Evolutionary conservation across 2,329 filamentous ascomycete genomes (phyloP).

Genomic region (Talaromyces sp.): DNA sequence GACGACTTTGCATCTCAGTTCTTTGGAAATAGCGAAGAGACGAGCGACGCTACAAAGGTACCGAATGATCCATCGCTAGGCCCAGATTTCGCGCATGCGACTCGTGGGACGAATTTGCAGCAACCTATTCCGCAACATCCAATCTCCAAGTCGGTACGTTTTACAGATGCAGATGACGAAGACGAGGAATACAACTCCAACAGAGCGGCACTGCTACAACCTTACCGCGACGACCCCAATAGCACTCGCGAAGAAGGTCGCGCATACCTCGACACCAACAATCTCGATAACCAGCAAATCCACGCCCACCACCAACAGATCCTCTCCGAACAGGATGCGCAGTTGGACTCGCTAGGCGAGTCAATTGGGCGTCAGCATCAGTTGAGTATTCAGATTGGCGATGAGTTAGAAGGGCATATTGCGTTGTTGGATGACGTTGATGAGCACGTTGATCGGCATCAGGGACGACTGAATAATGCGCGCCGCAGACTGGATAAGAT

Average conservation of each 20-base stretch:
- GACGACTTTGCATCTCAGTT: slow-evolving; percentile 77
- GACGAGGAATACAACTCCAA: slow-evolving; percentile 51
- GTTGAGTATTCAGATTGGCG: slow-evolving; percentile 90
- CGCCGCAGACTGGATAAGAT: slow-evolving; percentile 68
- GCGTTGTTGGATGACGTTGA: slow-evolving; percentile 88
- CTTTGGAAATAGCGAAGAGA: slow-evolving; percentile 54
- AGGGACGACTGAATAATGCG: slow-evolving; percentile 44
- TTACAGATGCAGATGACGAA: slow-evolving; percentile 61
- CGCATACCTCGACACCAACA: slow-evolving; percentile 44
- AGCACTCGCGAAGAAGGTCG: slow-evolving; percentile 28
- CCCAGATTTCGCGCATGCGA: slow-evolving; percentile 63
- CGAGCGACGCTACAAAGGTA: slow-evolving; percentile 51
- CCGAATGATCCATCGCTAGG: slow-evolving; percentile 64
- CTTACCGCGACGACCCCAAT: slow-evolving; percentile 55
- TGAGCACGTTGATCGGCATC: slow-evolving; percentile 73
- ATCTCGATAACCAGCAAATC: slow-evolving; percentile 77
- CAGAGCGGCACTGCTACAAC: slow-evolving; percentile 59
- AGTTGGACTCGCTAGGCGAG: slow-evolving; percentile 82
- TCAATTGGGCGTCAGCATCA: slow-evolving; percentile 87
- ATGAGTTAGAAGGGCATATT: slow-evolving; percentile 90
- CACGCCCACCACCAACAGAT: slow-evolving; percentile 79
- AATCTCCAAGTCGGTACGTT: slow-evolving; percentile 73
- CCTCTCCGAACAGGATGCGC: slow-evolving; percentile 84
- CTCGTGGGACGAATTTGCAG: slow-evolving; percentile 36
- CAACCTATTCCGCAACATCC: slow-evolving; percentile 44